Conservation (phyloP, 768 basidiomycete species). For the Heimioporus sp. region DNA sequence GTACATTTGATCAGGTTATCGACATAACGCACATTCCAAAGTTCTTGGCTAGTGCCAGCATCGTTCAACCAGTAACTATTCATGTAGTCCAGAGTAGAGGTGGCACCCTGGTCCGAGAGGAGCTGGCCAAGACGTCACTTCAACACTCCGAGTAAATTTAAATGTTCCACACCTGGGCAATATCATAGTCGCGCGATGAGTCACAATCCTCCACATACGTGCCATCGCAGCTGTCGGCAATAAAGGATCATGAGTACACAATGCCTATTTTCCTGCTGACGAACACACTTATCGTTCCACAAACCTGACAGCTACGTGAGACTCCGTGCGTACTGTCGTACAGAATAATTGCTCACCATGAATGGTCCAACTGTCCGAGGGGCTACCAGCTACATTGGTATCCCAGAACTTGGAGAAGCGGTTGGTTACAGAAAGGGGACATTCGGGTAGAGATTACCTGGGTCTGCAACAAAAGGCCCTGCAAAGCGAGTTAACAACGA, state of each 20-base stretch:
- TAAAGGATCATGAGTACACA: background rate
- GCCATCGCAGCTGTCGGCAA: slow-evolving; percentile 50
- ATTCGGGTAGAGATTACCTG: slow-evolving; percentile 33
- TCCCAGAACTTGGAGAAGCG: slow-evolving; percentile 62
- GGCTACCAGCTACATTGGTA: slow-evolving; percentile 59
- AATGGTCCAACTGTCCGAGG: slow-evolving; percentile 68
- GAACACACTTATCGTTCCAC: slow-evolving; percentile 61
- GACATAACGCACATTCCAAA: slow-evolving; percentile 58
- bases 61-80: slow-evolving; percentile 59
- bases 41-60: slow-evolving; percentile 54
- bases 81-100: slow-evolving; percentile 61
- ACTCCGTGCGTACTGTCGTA: background rate
- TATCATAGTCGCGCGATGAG: slow-evolving; percentile 43
- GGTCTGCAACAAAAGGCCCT: slow-evolving; percentile 63
- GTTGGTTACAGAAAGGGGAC: background rate
- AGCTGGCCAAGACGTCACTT: slow-evolving; percentile 39
- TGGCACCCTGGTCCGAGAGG: slow-evolving; percentile 54
- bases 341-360: slow-evolving; percentile 49
- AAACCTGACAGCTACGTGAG: slow-evolving; percentile 41
- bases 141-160: background rate
- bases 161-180: slow-evolving; percentile 34
- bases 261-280: background rate
- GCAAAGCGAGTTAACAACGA: background rate
- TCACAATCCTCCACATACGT: slow-evolving; percentile 37
- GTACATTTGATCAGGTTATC: background rate